phyloP scores from a whole-genome alignment of 2,329 filamentous ascomycete genomes.

The Lachnellula arida region DNA sequence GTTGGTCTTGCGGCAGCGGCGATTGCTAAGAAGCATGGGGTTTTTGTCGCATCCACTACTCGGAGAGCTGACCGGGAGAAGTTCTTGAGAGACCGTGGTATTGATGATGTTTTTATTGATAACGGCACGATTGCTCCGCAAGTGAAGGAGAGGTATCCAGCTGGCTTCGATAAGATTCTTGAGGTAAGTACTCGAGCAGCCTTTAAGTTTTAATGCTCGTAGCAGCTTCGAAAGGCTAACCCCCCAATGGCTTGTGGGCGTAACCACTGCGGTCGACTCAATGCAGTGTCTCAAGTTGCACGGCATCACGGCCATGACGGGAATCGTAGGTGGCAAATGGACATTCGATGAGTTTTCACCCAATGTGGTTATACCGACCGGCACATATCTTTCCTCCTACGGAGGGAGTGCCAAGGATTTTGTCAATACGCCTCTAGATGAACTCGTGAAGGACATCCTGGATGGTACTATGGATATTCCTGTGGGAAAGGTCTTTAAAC shows the following conservation, averaged over 20 bases:
- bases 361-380: not conserved
- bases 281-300: not conserved
- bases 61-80: conserved; percentile 4
- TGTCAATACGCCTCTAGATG: conserved; percentile 11
- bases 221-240: too few species aligned
- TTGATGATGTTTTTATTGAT: conserved; percentile 6
- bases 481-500: conserved; percentile 32
- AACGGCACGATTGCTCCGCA: conserved; percentile 6
- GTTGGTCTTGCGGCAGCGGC: conserved; percentile 3
- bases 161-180: conserved; percentile 8
- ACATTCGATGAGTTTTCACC: not conserved
- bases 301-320: not conserved
- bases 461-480: conserved; percentile 13
- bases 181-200: conserved; percentile 6
- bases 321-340: not conserved
- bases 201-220: not conserved
- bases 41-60: conserved; percentile 19
- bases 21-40: conserved; percentile 3
- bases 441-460: conserved; percentile 5
- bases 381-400: not conserved
- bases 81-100: conserved; percentile 10
- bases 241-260: not conserved
- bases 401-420: conserved; percentile 7
- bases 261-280: not conserved
- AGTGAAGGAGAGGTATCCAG: not conserved